Evolutionary conservation across 1,284 basidiomycete species (phyloP), one percentile per base, ranked within the genome.

Genomic region (Ustilago loliicola): DNA sequence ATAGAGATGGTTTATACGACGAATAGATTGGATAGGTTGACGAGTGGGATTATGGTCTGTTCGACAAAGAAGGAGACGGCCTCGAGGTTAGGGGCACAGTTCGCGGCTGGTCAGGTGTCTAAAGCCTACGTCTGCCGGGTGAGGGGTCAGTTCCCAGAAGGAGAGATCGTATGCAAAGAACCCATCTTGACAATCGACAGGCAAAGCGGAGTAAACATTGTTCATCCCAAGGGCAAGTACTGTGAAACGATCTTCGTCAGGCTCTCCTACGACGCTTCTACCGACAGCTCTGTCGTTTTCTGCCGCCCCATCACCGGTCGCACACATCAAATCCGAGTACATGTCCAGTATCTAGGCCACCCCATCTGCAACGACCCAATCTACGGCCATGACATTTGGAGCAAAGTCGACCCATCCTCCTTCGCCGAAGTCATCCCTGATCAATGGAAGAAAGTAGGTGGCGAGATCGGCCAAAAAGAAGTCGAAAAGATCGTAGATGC

Each of bases 321-420:
- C 93, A 95, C 95, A 0, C 95, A 98, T 87, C 95, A 98, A 87
- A 93, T 97, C 66, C 91, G 96, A 52, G 96, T 99, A 1, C 97
- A 99, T 85, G 90, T 98, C 1, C 97, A 99, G 87, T 98, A 90
- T 85, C 91, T 99, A 55, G 97, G 97, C 1, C 89, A 94, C 83
- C 93, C 97, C 0, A 96, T 99, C 76, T 93, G 94, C 27, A 88
- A 88, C 66, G 87, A 88, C 52, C 87, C 87, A 15, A 85, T 88
- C 54, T 88, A 88, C 77, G 79, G 73, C 36, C 85, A 86, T 60
- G 55, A 72, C n/a, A 75, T 85, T n/a, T 86, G 85, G 85, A 61
- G 60, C 34, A 66, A 80, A 27, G 77, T 82, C 25, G 80, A 85
- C 23, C 64, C 68, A 2, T 70, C 73, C 23, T 59, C 72, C 4